Conservation (phyloP, 257 asterid species). For the Nicotiana undulata region DNA sequence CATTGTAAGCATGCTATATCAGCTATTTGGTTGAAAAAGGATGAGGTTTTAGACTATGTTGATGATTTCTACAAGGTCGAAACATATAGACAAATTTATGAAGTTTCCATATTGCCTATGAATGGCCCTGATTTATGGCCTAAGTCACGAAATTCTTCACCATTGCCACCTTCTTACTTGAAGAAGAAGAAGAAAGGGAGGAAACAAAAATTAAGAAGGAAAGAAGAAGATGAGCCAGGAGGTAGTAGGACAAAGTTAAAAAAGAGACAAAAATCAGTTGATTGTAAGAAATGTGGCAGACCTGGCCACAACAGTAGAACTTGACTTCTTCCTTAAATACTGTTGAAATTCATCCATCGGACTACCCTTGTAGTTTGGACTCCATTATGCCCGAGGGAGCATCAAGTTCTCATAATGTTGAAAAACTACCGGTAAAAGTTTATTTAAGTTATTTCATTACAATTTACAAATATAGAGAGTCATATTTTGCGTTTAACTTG, state of each 20-base stretch:
- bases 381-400: not conserved
- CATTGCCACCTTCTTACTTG: not conserved
- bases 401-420: not conserved
- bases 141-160: not conserved
- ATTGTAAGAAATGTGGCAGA: not conserved
- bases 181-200: not conserved
- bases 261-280: not conserved
- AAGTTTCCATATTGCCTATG: not conserved
- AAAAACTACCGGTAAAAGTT: not conserved
- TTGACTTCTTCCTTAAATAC: not conserved
- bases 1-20: slow-evolving; percentile 1
- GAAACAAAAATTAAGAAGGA: not conserved
- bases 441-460: not conserved
- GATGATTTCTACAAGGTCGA: slow-evolving; percentile 1
- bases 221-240: not conserved
- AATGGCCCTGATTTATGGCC: not conserved
- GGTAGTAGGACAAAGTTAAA: not conserved
- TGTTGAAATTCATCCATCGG: not conserved
- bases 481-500: not conserved
- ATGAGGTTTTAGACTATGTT: not conserved
- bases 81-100: not conserved
- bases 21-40: not conserved
- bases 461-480: not conserved
- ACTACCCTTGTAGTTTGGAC: not conserved
- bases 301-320: not conserved